Evolutionary conservation across 768 basidiomycete species (phyloP).

Genomic region (Obba rivulosa): DNA sequence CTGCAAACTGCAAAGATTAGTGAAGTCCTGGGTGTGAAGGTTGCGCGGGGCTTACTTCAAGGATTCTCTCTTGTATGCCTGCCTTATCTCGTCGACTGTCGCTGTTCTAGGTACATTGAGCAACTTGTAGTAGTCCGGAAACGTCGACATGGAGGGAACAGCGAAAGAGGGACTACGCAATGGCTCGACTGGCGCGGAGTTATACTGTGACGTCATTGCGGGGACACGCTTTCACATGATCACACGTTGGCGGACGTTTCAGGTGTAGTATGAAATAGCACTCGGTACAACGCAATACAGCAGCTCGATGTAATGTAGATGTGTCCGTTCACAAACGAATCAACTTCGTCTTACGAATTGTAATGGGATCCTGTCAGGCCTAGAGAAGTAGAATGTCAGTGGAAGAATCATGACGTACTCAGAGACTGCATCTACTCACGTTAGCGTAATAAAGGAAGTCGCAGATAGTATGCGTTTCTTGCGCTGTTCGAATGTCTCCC

Average conservation of each 20-base stretch:
- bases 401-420: neutral
- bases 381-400: no score
- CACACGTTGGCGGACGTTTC: no score
- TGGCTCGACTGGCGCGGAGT: neutral
- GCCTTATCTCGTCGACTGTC: slow-evolving; percentile 63
- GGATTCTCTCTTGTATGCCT: slow-evolving; percentile 78
- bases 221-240: no score
- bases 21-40: neutral
- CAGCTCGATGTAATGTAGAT: no score
- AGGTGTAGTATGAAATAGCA: no score
- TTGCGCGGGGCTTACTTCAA: slow-evolving; percentile 43
- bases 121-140: slow-evolving; percentile 78
- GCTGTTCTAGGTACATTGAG: slow-evolving; percentile 51
- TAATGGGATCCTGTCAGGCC: no score
- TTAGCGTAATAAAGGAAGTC: slow-evolving; percentile 35
- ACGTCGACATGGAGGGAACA: slow-evolving; percentile 53
- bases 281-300: no score
- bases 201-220: no score
- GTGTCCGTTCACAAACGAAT: no score
- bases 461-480: slow-evolving; percentile 36
- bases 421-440: slow-evolving; percentile 30
- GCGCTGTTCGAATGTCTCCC: slow-evolving; percentile 41
- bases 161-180: neutral
- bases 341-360: no score
- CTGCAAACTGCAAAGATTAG: slow-evolving; percentile 34